Evolutionary conservation across 768 basidiomycete genomes (phyloP).

Genomic region (Leucosporidium yakuticum): DNA sequence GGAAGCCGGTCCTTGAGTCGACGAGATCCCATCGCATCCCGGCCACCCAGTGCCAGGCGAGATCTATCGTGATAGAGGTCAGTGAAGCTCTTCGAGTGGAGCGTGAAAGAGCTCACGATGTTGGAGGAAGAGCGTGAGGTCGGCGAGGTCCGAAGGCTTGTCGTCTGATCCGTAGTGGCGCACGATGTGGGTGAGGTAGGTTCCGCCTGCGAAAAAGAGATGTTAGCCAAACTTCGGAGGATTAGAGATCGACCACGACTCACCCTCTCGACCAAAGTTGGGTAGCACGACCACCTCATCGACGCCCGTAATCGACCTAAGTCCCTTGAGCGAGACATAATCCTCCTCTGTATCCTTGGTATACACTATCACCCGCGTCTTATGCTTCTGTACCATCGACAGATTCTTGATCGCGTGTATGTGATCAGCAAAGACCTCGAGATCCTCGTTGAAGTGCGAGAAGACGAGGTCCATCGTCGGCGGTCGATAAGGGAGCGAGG

Average conservation of each 20-base stretch:
- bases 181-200: slow-evolving; percentile 17
- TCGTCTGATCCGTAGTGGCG: not conserved
- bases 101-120: not conserved
- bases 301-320: not conserved
- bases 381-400: not conserved
- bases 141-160: not conserved
- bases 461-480: slow-evolving; percentile 15
- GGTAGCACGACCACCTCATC: slow-evolving; percentile 10
- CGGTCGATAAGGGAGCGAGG: not conserved
- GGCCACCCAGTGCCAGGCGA: slow-evolving; percentile 8
- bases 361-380: slow-evolving; percentile 4
- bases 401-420: not conserved
- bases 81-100: too few relatives aligned
- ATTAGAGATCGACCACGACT: not conserved
- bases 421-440: not conserved
- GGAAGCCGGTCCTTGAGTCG: slow-evolving; percentile 8
- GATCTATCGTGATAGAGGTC: not conserved
- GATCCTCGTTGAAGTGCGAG: not conserved
- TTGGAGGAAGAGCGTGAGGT: slow-evolving; percentile 18
- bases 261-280: slow-evolving; percentile 13
- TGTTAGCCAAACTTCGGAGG: not conserved
- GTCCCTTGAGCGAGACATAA: not conserved
- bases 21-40: slow-evolving; percentile 4
- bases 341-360: not conserved
- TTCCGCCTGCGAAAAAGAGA: not conserved